phyloP scores from a whole-genome alignment of 306 rosid genomes.

The Purshia tridentata region DNA sequence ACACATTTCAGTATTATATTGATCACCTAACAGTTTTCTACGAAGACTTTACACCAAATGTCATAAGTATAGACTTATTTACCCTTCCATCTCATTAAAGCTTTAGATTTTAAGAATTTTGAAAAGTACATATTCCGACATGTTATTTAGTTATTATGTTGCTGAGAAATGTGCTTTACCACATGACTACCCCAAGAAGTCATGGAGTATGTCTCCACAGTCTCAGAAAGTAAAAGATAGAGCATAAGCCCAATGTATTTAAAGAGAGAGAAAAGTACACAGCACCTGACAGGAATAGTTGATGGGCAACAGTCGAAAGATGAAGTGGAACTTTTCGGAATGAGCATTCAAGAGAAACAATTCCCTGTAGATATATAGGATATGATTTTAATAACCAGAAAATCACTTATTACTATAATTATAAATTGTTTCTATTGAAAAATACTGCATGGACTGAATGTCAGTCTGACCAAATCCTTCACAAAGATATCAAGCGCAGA shows the following conservation, averaged over 20 bases:
- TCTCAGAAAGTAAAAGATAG: constrained; percentile 17
- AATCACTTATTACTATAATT: constrained; percentile 15
- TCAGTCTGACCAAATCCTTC: constrained; percentile 78
- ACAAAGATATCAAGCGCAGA: constrained; percentile 97
- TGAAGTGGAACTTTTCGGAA: constrained; percentile 76
- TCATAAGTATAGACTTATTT: neutral
- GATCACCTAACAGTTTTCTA: neutral
- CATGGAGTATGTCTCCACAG: constrained; percentile 3
- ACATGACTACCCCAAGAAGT: neutral
- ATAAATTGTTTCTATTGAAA: constrained; percentile 20
- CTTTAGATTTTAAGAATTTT: neutral
- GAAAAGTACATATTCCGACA: neutral
- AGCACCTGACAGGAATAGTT: constrained; percentile 80
- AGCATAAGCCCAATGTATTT: constrained; percentile 13
- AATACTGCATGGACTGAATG: constrained; percentile 14
- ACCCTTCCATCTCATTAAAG: neutral
- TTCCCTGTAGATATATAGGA: constrained; percentile 59
- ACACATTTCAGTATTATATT: neutral
- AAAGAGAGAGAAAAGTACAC: constrained; percentile 24
- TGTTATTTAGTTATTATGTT: neutral
- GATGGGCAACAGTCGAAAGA: constrained; percentile 72
- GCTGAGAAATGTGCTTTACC: neutral
- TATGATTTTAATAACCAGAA: constrained; percentile 15
- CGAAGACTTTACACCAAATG: neutral
- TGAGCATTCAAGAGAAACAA: constrained; percentile 80